Evolutionary conservation across 2,329 filamentous ascomycete species (phyloP).

Genomic region (Venturia nashicola): DNA sequence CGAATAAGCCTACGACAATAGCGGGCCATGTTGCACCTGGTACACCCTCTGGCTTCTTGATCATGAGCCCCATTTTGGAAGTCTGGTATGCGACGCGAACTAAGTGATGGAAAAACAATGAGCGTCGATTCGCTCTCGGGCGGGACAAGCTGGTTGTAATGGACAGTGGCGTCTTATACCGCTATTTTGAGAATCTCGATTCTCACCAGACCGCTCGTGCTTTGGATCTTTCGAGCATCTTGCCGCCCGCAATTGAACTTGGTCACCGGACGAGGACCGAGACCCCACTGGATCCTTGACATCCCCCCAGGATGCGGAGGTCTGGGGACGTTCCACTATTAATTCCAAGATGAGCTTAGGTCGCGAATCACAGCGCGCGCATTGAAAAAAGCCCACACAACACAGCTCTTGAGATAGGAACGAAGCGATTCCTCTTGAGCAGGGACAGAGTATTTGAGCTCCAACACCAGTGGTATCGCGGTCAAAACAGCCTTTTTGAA

Average conservation of each 20-base stretch:
- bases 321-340: background rate
- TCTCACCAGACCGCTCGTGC: background rate
- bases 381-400: background rate
- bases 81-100: background rate
- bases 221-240: background rate
- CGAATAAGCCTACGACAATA: constrained; percentile 29
- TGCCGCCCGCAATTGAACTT: background rate
- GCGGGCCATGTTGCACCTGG: constrained; percentile 41
- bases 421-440: background rate
- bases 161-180: background rate
- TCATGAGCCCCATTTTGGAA: background rate
- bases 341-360: background rate
- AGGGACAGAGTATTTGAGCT: background rate
- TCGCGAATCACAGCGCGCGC: background rate
- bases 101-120: background rate
- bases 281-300: background rate
- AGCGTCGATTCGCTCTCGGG: background rate
- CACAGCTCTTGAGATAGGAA: background rate
- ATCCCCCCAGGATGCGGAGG: background rate
- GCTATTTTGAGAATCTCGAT: background rate
- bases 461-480: background rate
- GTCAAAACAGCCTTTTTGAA: background rate
- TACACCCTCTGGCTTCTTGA: constrained; percentile 36
- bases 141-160: background rate
- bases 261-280: background rate